These are phyloP conservation scores for Malassezia obtusa DNA, from an alignment of 1,284 basidiomycete genomes.

Conservation along the genomic window DNA sequence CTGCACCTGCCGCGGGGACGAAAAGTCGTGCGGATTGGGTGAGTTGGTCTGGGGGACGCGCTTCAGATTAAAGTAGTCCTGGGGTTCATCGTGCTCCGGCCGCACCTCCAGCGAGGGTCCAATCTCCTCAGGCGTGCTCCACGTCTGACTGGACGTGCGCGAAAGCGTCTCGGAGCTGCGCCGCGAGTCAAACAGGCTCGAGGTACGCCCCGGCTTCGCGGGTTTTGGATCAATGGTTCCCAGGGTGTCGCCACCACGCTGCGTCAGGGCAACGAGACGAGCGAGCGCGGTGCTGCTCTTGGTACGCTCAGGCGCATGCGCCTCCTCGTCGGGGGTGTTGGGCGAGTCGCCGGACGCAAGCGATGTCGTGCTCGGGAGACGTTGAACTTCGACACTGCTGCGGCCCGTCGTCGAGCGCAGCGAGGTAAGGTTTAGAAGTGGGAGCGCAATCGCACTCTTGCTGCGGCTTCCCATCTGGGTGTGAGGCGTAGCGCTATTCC, in stretches of 20 bases:
- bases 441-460: constrained; percentile 59
- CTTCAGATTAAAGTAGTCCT: background rate
- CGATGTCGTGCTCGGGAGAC: background rate
- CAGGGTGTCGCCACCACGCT: background rate
- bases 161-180: background rate
- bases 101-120: constrained; percentile 4
- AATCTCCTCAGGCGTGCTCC: background rate
- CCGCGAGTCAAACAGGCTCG: background rate
- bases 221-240: background rate
- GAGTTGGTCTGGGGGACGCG: background rate
- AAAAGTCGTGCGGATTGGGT: background rate
- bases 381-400: background rate
- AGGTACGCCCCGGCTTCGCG: background rate
- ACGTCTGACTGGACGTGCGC: background rate
- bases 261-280: constrained; percentile 10
- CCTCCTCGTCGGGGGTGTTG: background rate
- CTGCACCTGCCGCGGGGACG: background rate
- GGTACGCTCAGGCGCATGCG: background rate
- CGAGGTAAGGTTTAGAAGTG: constrained; percentile 52
- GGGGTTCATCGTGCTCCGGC: background rate
- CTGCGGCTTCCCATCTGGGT: constrained; percentile 51
- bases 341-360: background rate
- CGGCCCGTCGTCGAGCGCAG: constrained; percentile 46
- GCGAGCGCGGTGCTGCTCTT: constrained; percentile 8
- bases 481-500: constrained; percentile 17